These are phyloP conservation scores for Solanum commersonii DNA, from an alignment of 257 asterid species.

Conservation along the genomic window DNA sequence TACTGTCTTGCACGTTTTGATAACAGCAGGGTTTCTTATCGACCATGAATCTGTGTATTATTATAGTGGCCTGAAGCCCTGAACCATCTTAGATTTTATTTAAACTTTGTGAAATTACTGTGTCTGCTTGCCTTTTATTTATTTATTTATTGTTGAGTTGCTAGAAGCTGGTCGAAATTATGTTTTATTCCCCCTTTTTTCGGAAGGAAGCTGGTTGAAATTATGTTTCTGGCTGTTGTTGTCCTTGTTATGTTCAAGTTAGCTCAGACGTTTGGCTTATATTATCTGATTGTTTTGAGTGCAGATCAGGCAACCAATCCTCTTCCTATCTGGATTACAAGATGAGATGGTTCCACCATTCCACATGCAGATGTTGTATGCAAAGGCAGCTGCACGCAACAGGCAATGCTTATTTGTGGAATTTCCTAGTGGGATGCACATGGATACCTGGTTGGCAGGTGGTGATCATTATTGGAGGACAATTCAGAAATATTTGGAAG, in stretches of 20 bases:
- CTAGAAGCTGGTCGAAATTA: neutral
- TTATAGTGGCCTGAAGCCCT: neutral
- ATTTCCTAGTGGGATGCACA: slow-evolving; percentile 92
- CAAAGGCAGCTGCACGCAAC: slow-evolving; percentile 87
- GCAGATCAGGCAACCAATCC: slow-evolving; percentile 86
- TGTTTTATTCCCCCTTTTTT: neutral
- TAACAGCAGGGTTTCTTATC: neutral
- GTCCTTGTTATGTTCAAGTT: neutral
- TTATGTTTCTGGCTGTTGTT: neutral
- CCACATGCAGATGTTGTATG: slow-evolving; percentile 90
- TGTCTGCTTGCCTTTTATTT: neutral
- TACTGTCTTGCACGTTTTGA: neutral
- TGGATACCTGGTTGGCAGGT: slow-evolving; percentile 94
- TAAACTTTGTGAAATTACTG: neutral
- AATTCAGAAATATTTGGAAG: slow-evolving; percentile 54
- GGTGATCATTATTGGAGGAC: slow-evolving; percentile 91
- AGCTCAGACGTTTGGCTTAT: neutral
- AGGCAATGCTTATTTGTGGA: slow-evolving; percentile 57
- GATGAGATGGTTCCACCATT: slow-evolving; percentile 96
- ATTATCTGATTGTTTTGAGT: slow-evolving; percentile 5
- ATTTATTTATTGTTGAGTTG: neutral
- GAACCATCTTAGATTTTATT: neutral
- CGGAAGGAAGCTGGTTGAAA: neutral
- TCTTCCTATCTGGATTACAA: slow-evolving; percentile 85
- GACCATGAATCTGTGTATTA: neutral